Evolutionary conservation across 202 grass and related monocot genomes (phyloP).

Genomic region (Schoenoplectus triqueter): DNA sequence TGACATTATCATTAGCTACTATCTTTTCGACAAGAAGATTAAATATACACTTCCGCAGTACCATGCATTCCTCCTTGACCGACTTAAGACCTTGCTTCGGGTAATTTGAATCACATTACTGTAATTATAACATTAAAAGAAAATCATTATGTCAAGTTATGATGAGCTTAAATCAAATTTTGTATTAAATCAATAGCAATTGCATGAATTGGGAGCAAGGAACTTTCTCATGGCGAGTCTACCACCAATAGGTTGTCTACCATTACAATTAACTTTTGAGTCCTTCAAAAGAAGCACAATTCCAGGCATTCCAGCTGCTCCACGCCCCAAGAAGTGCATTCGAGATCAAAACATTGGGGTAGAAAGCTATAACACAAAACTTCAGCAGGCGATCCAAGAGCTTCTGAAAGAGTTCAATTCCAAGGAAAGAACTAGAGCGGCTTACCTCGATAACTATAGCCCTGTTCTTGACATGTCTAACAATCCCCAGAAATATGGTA

Average conservation of each 20-base stretch:
- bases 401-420: background rate
- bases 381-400: background rate
- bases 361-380: background rate
- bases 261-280: background rate
- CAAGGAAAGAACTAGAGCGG: background rate
- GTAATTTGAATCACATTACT: background rate
- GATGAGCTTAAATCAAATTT: too few species aligned
- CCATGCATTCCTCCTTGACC: background rate
- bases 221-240: background rate
- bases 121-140: background rate
- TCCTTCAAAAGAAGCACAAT: background rate
- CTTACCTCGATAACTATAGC: background rate
- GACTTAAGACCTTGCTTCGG: background rate
- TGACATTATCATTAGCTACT: background rate
- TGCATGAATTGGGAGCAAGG: background rate
- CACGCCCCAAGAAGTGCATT: background rate
- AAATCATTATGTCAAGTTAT: too few species aligned
- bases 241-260: background rate
- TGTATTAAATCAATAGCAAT: background rate
- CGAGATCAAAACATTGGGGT: background rate
- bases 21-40: background rate
- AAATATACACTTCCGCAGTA: background rate
- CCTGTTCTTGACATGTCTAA: background rate
- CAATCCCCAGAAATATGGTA: background rate
- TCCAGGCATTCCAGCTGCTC: too few species aligned